Percentiles rank a stretch among this genome's conserved stretches.
phyloP scores from a whole-genome alignment of 1,139 yeast genomes.

The Suhomyces wounanorum region DNA sequence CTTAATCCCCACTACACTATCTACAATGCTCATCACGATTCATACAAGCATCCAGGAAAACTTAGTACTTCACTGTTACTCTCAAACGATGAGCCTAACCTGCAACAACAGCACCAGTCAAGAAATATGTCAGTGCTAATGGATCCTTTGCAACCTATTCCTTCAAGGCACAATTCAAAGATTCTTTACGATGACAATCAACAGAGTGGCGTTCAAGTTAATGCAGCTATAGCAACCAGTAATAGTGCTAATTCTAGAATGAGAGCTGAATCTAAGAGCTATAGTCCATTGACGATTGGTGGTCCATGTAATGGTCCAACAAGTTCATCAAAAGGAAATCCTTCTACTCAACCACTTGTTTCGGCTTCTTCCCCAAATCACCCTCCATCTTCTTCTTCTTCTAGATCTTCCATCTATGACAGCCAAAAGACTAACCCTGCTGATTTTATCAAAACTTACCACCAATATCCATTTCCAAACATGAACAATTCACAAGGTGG shows the following conservation, averaged over 20 bases:
- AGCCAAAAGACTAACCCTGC: slow-evolving; percentile 1
- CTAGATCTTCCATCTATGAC: slow-evolving; percentile 11
- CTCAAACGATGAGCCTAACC: slow-evolving; percentile 7
- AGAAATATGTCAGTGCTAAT: slow-evolving; percentile 29
- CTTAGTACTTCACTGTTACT: slow-evolving; percentile 11
- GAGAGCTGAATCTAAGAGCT: slow-evolving; percentile 17
- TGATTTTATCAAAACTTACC: slow-evolving; percentile 7
- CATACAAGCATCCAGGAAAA: slow-evolving; percentile 9
- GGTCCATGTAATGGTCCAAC: slow-evolving; percentile 9
- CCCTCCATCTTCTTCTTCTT: slow-evolving; percentile 6
- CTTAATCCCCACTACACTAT: slow-evolving; percentile 40
- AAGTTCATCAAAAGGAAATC: slow-evolving; percentile 3
- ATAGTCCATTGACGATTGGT: slow-evolving; percentile 18
- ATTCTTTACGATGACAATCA: slow-evolving; percentile 8
- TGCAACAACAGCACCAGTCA: neutral
- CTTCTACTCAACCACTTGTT: neutral
- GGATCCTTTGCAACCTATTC: slow-evolving; percentile 40
- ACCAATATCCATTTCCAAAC: slow-evolving; percentile 18
- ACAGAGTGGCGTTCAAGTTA: neutral
- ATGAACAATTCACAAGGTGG: slow-evolving; percentile 9
- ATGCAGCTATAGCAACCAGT: slow-evolving; percentile 1
- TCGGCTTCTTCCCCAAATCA: slow-evolving; percentile 9
- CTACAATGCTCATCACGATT: slow-evolving; percentile 19
- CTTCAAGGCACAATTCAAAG: slow-evolving; percentile 15
- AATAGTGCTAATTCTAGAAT: slow-evolving; percentile 3